These are phyloP conservation scores for Eudorina sp. DNA, from an alignment of 139 green algal species.

Conservation along the genomic window DNA sequence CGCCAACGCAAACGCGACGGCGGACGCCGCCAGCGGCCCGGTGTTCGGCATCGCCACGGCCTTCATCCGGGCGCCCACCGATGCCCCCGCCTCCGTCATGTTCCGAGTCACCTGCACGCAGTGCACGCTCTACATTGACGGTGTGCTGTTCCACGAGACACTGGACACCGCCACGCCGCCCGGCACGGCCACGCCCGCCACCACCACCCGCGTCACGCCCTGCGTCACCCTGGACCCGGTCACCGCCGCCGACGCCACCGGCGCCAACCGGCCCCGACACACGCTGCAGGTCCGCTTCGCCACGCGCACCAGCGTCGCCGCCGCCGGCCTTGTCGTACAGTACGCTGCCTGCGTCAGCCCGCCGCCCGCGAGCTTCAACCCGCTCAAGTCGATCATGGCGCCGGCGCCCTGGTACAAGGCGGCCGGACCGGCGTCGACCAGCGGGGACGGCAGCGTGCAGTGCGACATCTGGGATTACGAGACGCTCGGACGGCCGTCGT, in stretches of 20 bases:
- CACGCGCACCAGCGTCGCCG: neutral
- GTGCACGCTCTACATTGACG: constrained; percentile 16
- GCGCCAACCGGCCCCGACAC: neutral
- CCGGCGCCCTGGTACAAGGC: neutral
- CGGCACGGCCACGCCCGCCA: neutral
- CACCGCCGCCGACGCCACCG: neutral
- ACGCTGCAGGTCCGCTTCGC: constrained; percentile 36
- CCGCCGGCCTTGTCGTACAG: neutral
- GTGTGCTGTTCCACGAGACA: neutral
- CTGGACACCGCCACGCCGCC: neutral
- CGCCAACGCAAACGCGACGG: neutral
- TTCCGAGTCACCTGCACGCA: constrained; percentile 2
- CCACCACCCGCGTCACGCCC: neutral
- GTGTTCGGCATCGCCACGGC: neutral
- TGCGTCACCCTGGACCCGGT: constrained; percentile 24
- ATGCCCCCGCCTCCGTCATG: neutral
- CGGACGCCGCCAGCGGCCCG: neutral
- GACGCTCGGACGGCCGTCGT: no score
- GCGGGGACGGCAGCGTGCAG: neutral
- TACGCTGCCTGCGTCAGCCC: neutral
- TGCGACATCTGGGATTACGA: neutral
- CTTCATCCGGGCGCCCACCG: neutral
- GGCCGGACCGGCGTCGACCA: neutral
- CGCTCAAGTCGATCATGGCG: neutral
- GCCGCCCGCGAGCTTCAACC: neutral